Percentiles rank a stretch among this genome's conserved stretches.
phyloP scores from a whole-genome alignment of 148 eudicot species.

The Persicaria maculosa region DNA sequence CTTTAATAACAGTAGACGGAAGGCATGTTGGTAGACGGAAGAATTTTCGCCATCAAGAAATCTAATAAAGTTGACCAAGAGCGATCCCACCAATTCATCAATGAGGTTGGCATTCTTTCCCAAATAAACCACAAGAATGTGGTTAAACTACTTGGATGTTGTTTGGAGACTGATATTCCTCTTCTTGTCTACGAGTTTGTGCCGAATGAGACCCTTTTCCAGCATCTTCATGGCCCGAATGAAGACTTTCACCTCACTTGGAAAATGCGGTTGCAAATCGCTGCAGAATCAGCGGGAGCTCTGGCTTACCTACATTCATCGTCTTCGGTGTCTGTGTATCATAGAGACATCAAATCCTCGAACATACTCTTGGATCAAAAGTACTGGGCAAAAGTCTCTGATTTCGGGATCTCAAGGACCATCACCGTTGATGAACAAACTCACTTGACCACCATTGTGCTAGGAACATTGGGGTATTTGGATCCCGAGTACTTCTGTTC shows the following conservation, averaged over 20 bases:
- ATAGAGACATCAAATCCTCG: background rate
- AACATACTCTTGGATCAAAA: background rate
- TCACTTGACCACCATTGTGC: conserved; percentile 1
- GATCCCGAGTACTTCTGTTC: background rate
- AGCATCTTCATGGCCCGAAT: background rate
- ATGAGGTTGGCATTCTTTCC: background rate
- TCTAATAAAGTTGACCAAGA: background rate
- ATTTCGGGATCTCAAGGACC: background rate
- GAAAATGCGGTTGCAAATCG: background rate
- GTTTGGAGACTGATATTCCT: background rate
- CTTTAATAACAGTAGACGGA: background rate
- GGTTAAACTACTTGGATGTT: background rate
- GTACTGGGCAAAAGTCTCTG: background rate
- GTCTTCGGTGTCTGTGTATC: background rate
- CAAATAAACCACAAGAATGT: background rate
- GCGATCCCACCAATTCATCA: background rate
- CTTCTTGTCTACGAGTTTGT: conserved; percentile 4
- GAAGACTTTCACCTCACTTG: background rate
- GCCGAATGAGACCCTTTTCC: background rate
- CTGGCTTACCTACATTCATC: background rate
- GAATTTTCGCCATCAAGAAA: background rate
- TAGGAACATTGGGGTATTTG: background rate
- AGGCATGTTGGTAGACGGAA: background rate
- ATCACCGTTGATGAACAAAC: background rate
- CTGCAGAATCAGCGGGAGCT: background rate